Evolutionary conservation across 1,139 yeast genomes (phyloP).

Genomic region (Wickerhamiella pararugosa): DNA sequence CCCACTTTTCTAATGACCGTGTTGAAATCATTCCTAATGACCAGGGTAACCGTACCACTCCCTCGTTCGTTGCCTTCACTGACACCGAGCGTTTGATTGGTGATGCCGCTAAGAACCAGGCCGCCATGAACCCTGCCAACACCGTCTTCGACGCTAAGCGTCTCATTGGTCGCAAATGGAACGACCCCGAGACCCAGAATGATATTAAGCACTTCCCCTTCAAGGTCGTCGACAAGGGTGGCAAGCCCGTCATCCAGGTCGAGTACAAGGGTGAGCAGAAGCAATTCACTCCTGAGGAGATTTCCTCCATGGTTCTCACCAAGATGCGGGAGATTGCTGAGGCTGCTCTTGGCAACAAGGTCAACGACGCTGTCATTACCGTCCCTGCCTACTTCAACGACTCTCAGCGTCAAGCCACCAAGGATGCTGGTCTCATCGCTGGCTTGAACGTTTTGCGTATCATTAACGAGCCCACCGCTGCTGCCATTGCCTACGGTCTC

Average conservation of each 20-base stretch:
- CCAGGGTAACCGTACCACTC: slow-evolving; percentile 97
- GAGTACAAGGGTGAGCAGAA: slow-evolving; percentile 89
- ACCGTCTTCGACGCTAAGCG: slow-evolving; percentile 96
- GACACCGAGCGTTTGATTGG: slow-evolving; percentile 93
- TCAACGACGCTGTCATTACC: slow-evolving; percentile 80
- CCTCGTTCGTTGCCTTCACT: slow-evolving; percentile 94
- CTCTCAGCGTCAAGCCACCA: slow-evolving; percentile 94
- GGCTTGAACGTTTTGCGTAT: slow-evolving; percentile 89
- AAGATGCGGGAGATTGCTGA: slow-evolving; percentile 95
- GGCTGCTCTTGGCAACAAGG: slow-evolving; percentile 74
- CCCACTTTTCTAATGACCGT: slow-evolving; percentile 84
- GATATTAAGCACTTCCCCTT: slow-evolving; percentile 95
- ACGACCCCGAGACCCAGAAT: slow-evolving; percentile 77
- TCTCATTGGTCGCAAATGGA: slow-evolving; percentile 85
- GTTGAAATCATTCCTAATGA: slow-evolving; percentile 92
- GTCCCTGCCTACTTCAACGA: slow-evolving; percentile 95
- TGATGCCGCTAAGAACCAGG: slow-evolving; percentile 98
- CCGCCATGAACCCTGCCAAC: slow-evolving; percentile 92
- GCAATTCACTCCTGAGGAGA: slow-evolving; percentile 89
- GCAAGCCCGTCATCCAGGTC: slow-evolving; percentile 82
- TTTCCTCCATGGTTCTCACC: slow-evolving; percentile 86
- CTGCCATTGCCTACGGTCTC: slow-evolving; percentile 95
- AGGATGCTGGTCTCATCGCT: slow-evolving; percentile 93
- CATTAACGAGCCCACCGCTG: slow-evolving; percentile 94
- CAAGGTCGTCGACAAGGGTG: slow-evolving; percentile 73